Percentiles rank a stretch among this genome's conserved stretches.
These are phyloP conservation scores for Colletotrichum caudatum DNA, from an alignment of 2,329 filamentous ascomycete species.

Conservation along the genomic window DNA sequence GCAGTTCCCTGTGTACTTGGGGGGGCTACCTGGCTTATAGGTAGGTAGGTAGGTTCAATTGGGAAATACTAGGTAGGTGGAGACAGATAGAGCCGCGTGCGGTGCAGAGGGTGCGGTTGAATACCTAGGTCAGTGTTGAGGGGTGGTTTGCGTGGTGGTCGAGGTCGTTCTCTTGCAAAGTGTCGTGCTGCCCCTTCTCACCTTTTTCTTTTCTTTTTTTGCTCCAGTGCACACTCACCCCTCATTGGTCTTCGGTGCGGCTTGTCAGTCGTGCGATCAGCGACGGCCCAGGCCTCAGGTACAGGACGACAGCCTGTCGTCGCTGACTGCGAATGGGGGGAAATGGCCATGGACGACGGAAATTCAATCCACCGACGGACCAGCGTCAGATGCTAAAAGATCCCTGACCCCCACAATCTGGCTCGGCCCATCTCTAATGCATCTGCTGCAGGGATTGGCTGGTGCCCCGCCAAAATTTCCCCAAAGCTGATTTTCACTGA, in stretches of 20 bases:
- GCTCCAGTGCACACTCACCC: constrained; percentile 3
- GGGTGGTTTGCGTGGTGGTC: constrained; percentile 17
- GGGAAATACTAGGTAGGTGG: background rate
- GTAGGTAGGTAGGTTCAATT: background rate
- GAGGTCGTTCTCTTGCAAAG: constrained; percentile 1
- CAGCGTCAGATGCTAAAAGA: background rate
- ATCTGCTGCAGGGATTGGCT: constrained; percentile 39
- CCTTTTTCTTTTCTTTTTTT: background rate
- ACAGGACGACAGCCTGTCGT: background rate
- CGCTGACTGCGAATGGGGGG: too few species aligned
- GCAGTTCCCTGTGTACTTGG: background rate
- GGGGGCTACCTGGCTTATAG: constrained; percentile 4
- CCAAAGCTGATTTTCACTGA: constrained; percentile 33
- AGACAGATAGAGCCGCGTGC: background rate
- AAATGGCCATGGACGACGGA: constrained; percentile 16
- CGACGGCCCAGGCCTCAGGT: constrained; percentile 23
- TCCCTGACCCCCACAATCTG: constrained; percentile 13
- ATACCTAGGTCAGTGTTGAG: background rate
- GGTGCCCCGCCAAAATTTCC: constrained; percentile 43
- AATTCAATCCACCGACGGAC: constrained; percentile 35
- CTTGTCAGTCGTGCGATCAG: constrained; percentile 21
- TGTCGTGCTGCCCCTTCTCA: constrained; percentile 8
- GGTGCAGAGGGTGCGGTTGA: background rate
- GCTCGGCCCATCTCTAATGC: constrained; percentile 26
- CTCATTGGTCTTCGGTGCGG: constrained; percentile 12